Evolutionary conservation across 2,329 filamentous ascomycete species (phyloP), one percentile per base, ranked within the genome.

Genomic region (Ambrosiella beaveri): DNA sequence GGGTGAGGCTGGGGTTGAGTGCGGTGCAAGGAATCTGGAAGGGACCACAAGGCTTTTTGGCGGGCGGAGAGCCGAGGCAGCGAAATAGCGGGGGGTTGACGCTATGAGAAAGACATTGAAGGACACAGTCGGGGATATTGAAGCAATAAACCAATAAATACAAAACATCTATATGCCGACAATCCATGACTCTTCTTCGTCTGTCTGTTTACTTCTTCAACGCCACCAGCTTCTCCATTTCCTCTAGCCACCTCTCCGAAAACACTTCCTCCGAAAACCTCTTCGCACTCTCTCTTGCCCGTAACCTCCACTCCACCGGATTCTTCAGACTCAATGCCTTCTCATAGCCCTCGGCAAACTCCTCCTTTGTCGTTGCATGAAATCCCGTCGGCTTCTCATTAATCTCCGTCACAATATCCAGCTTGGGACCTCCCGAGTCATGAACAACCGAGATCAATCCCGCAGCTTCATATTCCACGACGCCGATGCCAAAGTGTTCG

Each of bases 401-500:
- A 40, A 93, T 73, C 9, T 86, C 77, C 8, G 88, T 79, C 13
- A 97, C 91, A 63, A 98, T 98, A 67, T 98, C 93, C 62, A 88
- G 71, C 70, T 93, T 95, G 1, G 93, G 93, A 0, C 93, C 93
- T 7, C 91, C 93, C 55, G 86, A 93, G 69, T 96, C 77, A 65
- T 98, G 93, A 7, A 97, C 93, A 0, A 98, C 90, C 4, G 85
- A 83, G 59, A 98, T 89, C 59, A 98, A 74, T 1, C 93, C 93
- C 0, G 93, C 93, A 3, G 93, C 93, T 68, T 97, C 90, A 67
- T 97, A 98, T 73, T 98, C 93, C 45, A 98, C 93, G 13, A 97
- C 90, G 1, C 93, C 93, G 60, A 98, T 98, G 19, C 93, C 93
- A 68, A 98, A 98, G 70, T 98, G 93, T 72, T 98, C 93, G 68